phyloP scores from a whole-genome alignment of 352 stramenopile genomes.

The Pythium grandisporangium region DNA sequence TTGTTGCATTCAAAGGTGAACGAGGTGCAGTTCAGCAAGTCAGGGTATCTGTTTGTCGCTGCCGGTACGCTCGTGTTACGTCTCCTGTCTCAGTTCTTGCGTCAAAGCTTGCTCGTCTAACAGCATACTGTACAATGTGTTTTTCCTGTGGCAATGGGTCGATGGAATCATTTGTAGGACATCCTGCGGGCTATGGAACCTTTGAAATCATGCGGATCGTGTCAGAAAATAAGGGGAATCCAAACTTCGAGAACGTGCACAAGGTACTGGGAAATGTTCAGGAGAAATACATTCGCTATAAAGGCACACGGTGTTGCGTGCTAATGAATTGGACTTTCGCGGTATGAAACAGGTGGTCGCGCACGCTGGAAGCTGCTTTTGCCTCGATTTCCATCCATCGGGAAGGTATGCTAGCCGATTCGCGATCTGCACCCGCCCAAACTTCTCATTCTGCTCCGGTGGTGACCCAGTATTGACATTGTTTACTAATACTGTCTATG shows the following conservation, averaged over 20 bases:
- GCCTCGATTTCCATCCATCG: conserved; percentile 67
- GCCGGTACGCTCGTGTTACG: conserved; percentile 20
- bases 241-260: conserved; percentile 77
- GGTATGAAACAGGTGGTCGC: conserved; percentile 64
- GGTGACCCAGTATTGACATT: neutral
- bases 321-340: too few species aligned
- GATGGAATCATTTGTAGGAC: too few species aligned
- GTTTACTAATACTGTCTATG: neutral
- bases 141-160: too few species aligned
- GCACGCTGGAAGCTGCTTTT: conserved; percentile 76
- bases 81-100: too few species aligned
- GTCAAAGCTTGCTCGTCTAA: too few species aligned
- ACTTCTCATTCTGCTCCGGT: neutral
- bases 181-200: conserved; percentile 63
- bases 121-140: too few species aligned
- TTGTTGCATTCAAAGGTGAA: conserved; percentile 23
- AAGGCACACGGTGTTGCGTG: too few species aligned
- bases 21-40: conserved; percentile 79
- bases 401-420: conserved; percentile 61
- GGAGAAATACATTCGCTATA: too few species aligned
- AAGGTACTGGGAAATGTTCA: too few species aligned
- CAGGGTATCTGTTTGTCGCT: conserved; percentile 70
- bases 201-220: conserved; percentile 82
- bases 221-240: conserved; percentile 61
- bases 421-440: too few species aligned